Base-by-base conservation (phyloP, 257 asterid species). In the Craterostigma plantagineum region DNA sequence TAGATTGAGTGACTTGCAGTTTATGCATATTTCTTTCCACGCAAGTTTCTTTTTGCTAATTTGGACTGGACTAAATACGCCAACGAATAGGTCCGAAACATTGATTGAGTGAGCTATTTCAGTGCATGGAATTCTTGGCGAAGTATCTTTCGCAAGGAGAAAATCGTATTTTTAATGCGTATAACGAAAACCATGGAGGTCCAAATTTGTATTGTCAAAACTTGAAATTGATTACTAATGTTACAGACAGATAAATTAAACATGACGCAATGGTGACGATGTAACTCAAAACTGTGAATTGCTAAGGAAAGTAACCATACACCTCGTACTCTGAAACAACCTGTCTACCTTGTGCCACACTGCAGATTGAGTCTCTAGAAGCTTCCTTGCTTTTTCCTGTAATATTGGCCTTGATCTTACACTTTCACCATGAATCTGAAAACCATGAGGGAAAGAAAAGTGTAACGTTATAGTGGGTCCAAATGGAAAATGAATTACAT, bases 391-490 rank as follows among this genome's bases (percentile, higher is more conserved):
- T 53, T 72, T 85, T 12, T 51, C 75, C 55, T 65, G 79, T 56
- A 85, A 46, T 46, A 63, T 58, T 49, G 83, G 63, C 57, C 68
- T 68, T 43, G 78, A 43, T 15, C 91, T 64, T 41, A 85, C 52
- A 44, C 76, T 72, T 64, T 80, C 96, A 38, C 96, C 96, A 7
- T 85, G 96, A 54, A 85, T 75, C 96, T 80, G 10, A 34, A 59
- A 51, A 18, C 43, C 18, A 41, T 14, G 3, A 41, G 1, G 15
- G 16, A 14, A 18, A 12, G 4, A 16, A 9, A 43, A 8, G n/a
- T n/a, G n/a, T 41, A 15, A 1, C 4, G 18, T 11, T 9, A n/a
- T 41, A 14, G 8, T 8, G 10, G 2, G 16, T 11, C 45, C 13
- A 12, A 12, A 11, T 41, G 45, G 18, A 41, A 1, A 16, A 1